phyloP scores from a whole-genome alignment of 1,139 yeast species.

The Blastobotrys elegans region DNA sequence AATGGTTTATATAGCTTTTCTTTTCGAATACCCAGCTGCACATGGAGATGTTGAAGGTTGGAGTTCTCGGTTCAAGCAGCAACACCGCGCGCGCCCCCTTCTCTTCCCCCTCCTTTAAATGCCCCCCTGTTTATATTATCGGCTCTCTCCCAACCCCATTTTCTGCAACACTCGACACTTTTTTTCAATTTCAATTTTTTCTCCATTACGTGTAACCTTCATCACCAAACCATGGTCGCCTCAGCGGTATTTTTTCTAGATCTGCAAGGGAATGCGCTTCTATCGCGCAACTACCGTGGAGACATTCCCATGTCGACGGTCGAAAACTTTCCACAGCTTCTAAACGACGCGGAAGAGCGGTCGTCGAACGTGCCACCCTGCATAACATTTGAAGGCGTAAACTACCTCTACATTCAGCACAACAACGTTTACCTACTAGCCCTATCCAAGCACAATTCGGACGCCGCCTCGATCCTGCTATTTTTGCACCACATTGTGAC shows the following conservation, averaged over 20 bases:
- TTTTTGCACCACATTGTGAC: constrained; percentile 70
- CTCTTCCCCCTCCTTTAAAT: too few species aligned
- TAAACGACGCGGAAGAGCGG: constrained; percentile 63
- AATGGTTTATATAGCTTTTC: too few species aligned
- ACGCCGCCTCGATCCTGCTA: constrained; percentile 73
- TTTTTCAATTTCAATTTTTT: too few species aligned
- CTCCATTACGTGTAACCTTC: too few species aligned
- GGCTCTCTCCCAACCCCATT: too few species aligned
- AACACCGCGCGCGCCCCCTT: too few species aligned
- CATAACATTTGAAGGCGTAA: constrained; percentile 71
- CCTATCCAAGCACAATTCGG: constrained; percentile 67
- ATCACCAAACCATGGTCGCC: constrained; percentile 62
- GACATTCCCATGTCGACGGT: constrained; percentile 79
- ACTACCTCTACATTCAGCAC: constrained; percentile 71
- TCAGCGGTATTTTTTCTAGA: constrained; percentile 89
- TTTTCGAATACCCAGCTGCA: too few species aligned
- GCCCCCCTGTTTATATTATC: too few species aligned
- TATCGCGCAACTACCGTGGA: constrained; percentile 87
- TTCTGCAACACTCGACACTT: too few species aligned
- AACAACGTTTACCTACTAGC: constrained; percentile 83
- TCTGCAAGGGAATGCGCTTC: constrained; percentile 80
- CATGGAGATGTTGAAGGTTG: too few species aligned
- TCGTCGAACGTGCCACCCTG: constrained; percentile 63
- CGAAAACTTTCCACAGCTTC: constrained; percentile 75
- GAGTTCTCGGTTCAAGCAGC: too few species aligned